phyloP scores from a whole-genome alignment of 371 early-diverging fungal genomes.

The Gilbertella persicaria region DNA sequence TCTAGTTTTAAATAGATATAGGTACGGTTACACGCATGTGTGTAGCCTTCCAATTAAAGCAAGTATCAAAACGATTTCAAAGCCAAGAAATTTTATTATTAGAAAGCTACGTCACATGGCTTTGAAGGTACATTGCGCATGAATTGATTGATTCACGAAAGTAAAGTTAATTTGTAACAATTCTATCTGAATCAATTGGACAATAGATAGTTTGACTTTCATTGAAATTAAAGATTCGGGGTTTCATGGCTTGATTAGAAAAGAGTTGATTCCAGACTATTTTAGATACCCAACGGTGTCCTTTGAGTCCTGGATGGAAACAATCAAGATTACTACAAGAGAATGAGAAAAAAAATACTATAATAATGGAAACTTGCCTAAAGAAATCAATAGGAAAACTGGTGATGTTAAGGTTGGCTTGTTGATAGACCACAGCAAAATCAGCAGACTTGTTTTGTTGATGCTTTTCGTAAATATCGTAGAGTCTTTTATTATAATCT shows the following conservation, averaged over 20 bases:
- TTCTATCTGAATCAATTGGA: conserved; percentile 41
- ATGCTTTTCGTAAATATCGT: conserved; percentile 25
- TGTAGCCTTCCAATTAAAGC: too few species aligned
- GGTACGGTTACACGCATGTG: too few species aligned
- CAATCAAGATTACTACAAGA: conserved; percentile 21
- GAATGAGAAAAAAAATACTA: too few species aligned
- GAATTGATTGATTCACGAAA: too few species aligned
- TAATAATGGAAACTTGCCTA: conserved; percentile 14
- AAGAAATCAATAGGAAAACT: conserved; percentile 29
- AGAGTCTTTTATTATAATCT: conserved; percentile 23
- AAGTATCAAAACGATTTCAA: too few species aligned
- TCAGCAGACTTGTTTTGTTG: conserved; percentile 17
- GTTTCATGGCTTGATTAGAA: conserved; percentile 12
- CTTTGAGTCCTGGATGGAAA: conserved; percentile 17
- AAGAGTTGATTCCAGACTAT: conserved; percentile 18
- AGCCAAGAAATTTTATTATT: too few species aligned
- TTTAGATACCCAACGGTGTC: conserved; percentile 18
- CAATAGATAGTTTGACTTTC: conserved; percentile 31
- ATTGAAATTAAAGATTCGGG: conserved; percentile 26
- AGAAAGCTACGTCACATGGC: too few species aligned
- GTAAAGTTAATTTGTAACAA: conserved; percentile 25
- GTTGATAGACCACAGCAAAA: conserved; percentile 30
- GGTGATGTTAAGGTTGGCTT: conserved; percentile 21
- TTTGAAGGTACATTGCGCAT: too few species aligned
- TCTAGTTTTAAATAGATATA: too few species aligned